Conservation (phyloP, 208 protist genomes). For the Leptomonas pyrrhocoris region DNA sequence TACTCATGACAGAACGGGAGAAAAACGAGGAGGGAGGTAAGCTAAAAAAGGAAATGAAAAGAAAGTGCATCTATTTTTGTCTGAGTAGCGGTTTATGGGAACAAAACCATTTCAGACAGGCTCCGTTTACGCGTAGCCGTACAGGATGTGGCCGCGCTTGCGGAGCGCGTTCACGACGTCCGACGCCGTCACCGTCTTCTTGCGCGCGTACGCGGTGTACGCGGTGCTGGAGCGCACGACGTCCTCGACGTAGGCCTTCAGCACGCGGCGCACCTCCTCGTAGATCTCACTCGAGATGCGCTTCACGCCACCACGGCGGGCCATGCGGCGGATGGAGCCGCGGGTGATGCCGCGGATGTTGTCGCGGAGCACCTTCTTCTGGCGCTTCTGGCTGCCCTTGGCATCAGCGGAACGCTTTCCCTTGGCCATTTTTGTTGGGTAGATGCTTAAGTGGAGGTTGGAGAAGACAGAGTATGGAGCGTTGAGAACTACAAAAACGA, state of each 20-base stretch:
- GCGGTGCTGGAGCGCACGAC: slow-evolving; percentile 82
- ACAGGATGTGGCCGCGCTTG: slow-evolving; percentile 86
- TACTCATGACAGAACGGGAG: too few species aligned
- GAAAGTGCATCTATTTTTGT: too few species aligned
- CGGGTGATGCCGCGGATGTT: slow-evolving; percentile 87
- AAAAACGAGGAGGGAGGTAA: too few species aligned
- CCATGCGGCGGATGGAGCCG: slow-evolving; percentile 89
- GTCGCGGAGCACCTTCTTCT: slow-evolving; percentile 42
- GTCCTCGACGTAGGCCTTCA: slow-evolving; percentile 84
- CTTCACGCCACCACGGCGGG: slow-evolving; percentile 92
- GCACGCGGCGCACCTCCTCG: slow-evolving; percentile 73
- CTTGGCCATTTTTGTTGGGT: slow-evolving; percentile 34
- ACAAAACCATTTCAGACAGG: too few species aligned
- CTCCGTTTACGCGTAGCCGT: slow-evolving; percentile 73
- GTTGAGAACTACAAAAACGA: not conserved
- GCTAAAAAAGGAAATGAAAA: too few species aligned
- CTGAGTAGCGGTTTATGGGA: too few species aligned
- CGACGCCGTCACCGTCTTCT: slow-evolving; percentile 76
- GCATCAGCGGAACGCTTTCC: slow-evolving; percentile 1
- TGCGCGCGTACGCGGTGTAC: slow-evolving; percentile 90
- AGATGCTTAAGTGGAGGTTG: slow-evolving; percentile 71
- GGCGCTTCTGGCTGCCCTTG: slow-evolving; percentile 7
- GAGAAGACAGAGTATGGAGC: slow-evolving; percentile 7
- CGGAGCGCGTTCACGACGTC: slow-evolving; percentile 91
- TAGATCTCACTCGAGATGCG: slow-evolving; percentile 80